phyloP scores from a whole-genome alignment of 2,329 filamentous ascomycete species.

The Aspergillus udagawae region DNA sequence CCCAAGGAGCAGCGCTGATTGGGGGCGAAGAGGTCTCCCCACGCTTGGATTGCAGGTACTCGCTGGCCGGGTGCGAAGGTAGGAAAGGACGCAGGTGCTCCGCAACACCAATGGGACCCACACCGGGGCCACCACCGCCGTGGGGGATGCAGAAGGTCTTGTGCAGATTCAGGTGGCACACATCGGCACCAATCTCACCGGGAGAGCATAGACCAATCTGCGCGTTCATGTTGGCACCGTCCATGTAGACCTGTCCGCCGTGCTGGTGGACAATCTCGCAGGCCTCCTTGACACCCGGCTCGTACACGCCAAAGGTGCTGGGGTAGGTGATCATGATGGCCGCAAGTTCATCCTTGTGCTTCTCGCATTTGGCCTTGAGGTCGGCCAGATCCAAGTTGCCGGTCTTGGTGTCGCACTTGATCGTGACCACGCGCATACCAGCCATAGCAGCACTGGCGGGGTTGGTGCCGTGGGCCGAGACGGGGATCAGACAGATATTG shows the following conservation, averaged over 20 bases:
- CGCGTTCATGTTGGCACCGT: slow-evolving; percentile 97
- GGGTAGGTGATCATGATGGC: slow-evolving; percentile 98
- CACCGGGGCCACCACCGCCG: slow-evolving; percentile 87
- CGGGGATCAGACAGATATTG: slow-evolving; percentile 89
- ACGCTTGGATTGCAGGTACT: slow-evolving; percentile 41
- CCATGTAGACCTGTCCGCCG: slow-evolving; percentile 96
- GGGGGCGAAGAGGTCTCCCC: slow-evolving; percentile 53
- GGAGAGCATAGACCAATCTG: slow-evolving; percentile 94
- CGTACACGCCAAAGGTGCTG: slow-evolving; percentile 91
- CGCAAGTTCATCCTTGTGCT: slow-evolving; percentile 78
- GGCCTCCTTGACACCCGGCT: slow-evolving; percentile 80
- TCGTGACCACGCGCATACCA: slow-evolving; percentile 85
- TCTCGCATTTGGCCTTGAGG: slow-evolving; percentile 80
- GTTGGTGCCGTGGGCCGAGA: slow-evolving; percentile 94
- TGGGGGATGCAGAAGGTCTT: slow-evolving; percentile 99
- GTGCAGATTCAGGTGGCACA: slow-evolving; percentile 95
- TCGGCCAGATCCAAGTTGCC: slow-evolving; percentile 88
- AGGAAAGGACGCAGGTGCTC: slow-evolving; percentile 72
- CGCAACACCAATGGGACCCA: slow-evolving; percentile 91
- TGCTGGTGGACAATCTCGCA: slow-evolving; percentile 81
- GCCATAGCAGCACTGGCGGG: slow-evolving; percentile 94
- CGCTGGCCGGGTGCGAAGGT: slow-evolving; percentile 64
- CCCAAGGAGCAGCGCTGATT: slow-evolving; percentile 78
- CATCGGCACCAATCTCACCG: slow-evolving; percentile 91
- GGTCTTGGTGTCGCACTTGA: slow-evolving; percentile 84